Base-by-base conservation (phyloP, 495 filamentous ascomycete genomes). In the Penicillium ucsense region DNA sequence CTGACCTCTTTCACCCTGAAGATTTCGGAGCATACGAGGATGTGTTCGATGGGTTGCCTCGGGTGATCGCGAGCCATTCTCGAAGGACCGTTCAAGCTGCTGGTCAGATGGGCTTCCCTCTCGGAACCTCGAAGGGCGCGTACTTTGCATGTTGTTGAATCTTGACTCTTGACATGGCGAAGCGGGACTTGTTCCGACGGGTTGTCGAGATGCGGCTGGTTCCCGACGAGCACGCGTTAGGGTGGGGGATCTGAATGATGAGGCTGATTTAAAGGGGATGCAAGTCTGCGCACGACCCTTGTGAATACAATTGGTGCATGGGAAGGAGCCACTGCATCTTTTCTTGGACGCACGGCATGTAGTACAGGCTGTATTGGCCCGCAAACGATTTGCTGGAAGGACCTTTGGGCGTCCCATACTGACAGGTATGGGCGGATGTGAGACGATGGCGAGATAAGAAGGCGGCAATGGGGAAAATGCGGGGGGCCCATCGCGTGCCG, bases 351-450 rank as follows among this genome's bases (percentile, higher is more conserved):
- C 48, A 8, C 65, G 59, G 48, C 67, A 70, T 4, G 64, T 49
- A 5, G 61, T 59, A 41, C 67, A 70, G 42, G 67, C 67, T 35
- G 63, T 62, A 29, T 58, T 59, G 11, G 60, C 65, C 9, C 67
- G 57, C 30, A 64, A 50, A 35, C 67, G 65, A 52, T 70, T 64
- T 3, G 56, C 59, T 12, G 67, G 65, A 35, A 54, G 53, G 35
- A 70, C 65, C 45, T 65, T 68, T 3, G 65, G 65, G 11, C 67
- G 65, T 12, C 65, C 63, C 67, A 70, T 70, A 43, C 35, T 59
- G 53, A 46, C 8, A 42, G 20, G 20, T 20, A 20, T 20, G 20
- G 20, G 20, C 20, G 20, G 20, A 20, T 20, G 20, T 20, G 20
- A 20, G 20, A 20, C 20, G 20, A 20, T 20, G 20, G 20, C 20